Percentiles rank a stretch among this genome's conserved stretches.
phyloP scores from a whole-genome alignment of 202 grass and related monocot genomes.

The Panicum hallii region DNA sequence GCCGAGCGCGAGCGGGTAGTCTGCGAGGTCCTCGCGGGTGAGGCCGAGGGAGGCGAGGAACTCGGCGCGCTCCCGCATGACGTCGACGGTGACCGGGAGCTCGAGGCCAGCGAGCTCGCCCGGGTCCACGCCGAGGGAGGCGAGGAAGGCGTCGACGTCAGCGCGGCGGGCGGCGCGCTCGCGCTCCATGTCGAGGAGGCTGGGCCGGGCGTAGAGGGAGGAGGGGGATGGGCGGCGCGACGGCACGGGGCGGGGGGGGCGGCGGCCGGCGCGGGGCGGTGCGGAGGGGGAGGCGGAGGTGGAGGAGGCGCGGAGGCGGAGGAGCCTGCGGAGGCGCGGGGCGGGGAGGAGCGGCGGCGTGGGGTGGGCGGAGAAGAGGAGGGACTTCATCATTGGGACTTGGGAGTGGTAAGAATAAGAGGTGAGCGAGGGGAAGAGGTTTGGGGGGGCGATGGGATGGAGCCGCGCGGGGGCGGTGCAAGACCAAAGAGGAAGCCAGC shows the following conservation, averaged over 20 bases:
- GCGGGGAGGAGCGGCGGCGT: constrained; percentile 59
- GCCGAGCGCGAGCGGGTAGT: constrained; percentile 86
- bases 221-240: constrained; percentile 60
- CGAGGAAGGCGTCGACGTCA: constrained; percentile 77
- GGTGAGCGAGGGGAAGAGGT: not conserved
- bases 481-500: not conserved
- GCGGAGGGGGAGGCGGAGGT: constrained; percentile 46
- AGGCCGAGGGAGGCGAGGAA: constrained; percentile 86
- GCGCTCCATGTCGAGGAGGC: constrained; percentile 74
- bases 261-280: constrained; percentile 38
- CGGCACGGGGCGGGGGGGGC: constrained; percentile 31
- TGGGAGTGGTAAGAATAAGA: not conserved
- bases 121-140: constrained; percentile 69
- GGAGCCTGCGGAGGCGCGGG: constrained; percentile 38
- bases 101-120: constrained; percentile 81
- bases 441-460: not conserved
- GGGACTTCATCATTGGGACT: constrained; percentile 58
- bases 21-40: constrained; percentile 67
- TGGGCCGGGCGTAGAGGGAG: constrained; percentile 81
- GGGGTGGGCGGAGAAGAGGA: constrained; percentile 76
- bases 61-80: constrained; percentile 91
- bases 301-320: constrained; percentile 36
- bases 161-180: constrained; percentile 64
- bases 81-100: constrained; percentile 82
- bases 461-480: too few species aligned